Conservation (phyloP, 805 yeast species). For the Candida boleticola region DNA sequence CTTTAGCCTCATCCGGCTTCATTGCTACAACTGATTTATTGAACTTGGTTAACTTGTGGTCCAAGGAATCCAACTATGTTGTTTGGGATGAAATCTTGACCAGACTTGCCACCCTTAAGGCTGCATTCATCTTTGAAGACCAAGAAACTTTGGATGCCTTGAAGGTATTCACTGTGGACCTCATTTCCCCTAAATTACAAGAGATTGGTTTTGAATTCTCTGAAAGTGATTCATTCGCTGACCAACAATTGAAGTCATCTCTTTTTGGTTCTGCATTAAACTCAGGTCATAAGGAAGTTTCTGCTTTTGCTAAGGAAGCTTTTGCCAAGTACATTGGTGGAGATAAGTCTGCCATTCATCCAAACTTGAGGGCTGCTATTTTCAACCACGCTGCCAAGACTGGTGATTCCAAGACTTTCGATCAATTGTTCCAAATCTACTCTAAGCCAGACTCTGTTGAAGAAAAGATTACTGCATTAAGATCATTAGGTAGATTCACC, state of each 20-base stretch:
- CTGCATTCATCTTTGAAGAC: constrained; percentile 57
- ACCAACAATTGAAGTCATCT: constrained; percentile 64
- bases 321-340: constrained; percentile 59
- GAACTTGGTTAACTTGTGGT: constrained; percentile 59
- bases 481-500: constrained; percentile 63
- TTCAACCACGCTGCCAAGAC: constrained; percentile 63
- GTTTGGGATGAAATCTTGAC: constrained; percentile 64
- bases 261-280: constrained; percentile 61
- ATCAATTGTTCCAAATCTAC: constrained; percentile 60
- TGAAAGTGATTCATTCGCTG: constrained; percentile 53
- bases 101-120: constrained; percentile 46
- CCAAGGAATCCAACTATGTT: constrained; percentile 56
- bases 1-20: constrained; percentile 69
- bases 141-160: constrained; percentile 46
- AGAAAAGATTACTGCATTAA: constrained; percentile 68
- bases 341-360: constrained; percentile 66
- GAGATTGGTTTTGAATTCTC: constrained; percentile 65
- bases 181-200: constrained; percentile 53
- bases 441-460: constrained; percentile 58
- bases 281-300: constrained; percentile 47
- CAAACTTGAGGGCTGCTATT: constrained; percentile 67
- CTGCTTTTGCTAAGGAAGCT: constrained; percentile 45
- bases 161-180: constrained; percentile 49
- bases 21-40: constrained; percentile 61
- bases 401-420: constrained; percentile 64